Conservation (phyloP, 306 rosid species). For the Erythrophleum fordii region DNA sequence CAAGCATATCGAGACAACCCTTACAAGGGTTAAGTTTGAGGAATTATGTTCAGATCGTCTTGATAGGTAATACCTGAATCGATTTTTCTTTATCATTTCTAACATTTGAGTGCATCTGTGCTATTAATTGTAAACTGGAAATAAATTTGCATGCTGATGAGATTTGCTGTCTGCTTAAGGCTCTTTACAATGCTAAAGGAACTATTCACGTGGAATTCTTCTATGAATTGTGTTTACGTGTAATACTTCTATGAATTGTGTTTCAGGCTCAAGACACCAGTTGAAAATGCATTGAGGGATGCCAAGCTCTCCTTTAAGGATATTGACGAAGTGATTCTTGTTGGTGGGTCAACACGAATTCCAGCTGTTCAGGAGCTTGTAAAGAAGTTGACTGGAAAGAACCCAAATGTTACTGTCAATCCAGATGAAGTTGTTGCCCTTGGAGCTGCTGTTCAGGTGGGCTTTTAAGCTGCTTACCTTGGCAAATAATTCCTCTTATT, state of each 20-base stretch:
- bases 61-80: constrained; percentile 64
- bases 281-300: constrained; percentile 89
- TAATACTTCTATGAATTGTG: constrained; percentile 15
- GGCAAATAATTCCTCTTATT: not conserved
- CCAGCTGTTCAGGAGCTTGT: constrained; percentile 95
- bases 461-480: constrained; percentile 7
- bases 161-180: not conserved
- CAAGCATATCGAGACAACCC: constrained; percentile 92
- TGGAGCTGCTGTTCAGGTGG: constrained; percentile 95
- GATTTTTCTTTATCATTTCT: not conserved
- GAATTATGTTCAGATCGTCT: constrained; percentile 88
- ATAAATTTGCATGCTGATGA: not conserved
- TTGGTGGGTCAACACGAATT: constrained; percentile 94
- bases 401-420: constrained; percentile 90
- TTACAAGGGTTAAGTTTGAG: constrained; percentile 90
- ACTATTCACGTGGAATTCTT: not conserved
- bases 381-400: constrained; percentile 84
- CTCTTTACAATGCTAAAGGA: not conserved
- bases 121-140: not conserved
- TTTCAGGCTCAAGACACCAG: constrained; percentile 81
- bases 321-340: constrained; percentile 91
- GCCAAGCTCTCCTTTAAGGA: constrained; percentile 86
- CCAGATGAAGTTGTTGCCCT: constrained; percentile 97
- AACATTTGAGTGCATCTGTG: not conserved
- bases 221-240: constrained; percentile 14